These are phyloP conservation scores for Dioscorea dumetorum DNA, from an alignment of 106 monocot genomes.

Conservation along the genomic window DNA sequence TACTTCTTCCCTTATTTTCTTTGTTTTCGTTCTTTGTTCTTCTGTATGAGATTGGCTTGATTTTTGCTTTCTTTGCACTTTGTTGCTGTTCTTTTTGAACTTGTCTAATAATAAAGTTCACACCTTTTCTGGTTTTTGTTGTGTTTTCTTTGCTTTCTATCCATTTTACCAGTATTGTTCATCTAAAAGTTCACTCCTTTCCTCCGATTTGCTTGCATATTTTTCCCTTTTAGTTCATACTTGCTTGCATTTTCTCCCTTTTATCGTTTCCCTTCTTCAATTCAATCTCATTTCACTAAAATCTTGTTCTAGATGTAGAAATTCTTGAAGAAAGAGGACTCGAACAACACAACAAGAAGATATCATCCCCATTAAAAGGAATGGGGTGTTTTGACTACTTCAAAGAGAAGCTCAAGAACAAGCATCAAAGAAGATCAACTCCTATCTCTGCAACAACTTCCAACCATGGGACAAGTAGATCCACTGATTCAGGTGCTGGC, in stretches of 20 bases:
- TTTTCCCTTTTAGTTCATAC: not conserved
- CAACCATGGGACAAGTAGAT: not conserved
- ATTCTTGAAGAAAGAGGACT: not conserved
- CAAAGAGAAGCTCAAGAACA: conserved; percentile 1
- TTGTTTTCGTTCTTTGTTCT: too few relatives aligned
- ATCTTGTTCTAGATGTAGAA: not conserved
- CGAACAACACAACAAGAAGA: too few relatives aligned
- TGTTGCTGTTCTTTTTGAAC: too few relatives aligned
- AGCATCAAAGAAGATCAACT: not conserved
- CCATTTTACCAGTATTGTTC: not conserved
- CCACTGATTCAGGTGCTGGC: not conserved
- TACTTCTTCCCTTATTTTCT: too few relatives aligned
- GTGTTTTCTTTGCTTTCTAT: not conserved
- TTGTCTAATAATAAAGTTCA: too few relatives aligned
- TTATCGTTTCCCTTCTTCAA: not conserved
- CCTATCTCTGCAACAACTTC: not conserved
- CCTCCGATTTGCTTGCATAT: not conserved
- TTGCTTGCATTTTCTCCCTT: not conserved
- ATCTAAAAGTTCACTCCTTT: not conserved
- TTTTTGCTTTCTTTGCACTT: too few relatives aligned
- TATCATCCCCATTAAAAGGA: not conserved
- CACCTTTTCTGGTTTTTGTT: too few relatives aligned
- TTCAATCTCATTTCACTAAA: not conserved
- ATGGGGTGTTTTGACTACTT: conserved; percentile 17
- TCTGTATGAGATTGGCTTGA: too few relatives aligned